Base-by-base conservation (phyloP, 2,329 filamentous ascomycete genomes). In the Furcasterigmium furcatum region DNA sequence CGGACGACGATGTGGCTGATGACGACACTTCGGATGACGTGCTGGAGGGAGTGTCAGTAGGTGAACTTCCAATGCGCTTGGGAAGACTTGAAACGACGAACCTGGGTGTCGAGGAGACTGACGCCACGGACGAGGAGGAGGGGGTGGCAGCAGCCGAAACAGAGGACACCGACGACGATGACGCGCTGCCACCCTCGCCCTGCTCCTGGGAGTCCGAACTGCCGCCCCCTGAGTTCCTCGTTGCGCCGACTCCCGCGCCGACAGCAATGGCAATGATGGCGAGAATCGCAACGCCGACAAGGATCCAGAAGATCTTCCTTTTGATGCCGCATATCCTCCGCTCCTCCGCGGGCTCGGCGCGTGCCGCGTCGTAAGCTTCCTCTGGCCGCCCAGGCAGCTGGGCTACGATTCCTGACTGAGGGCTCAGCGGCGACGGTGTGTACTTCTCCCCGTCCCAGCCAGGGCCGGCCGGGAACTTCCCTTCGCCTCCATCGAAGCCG, bases 291-390 rank as follows among this genome's bases (percentile, higher is more conserved):
- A 43, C 32, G 1, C 32, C 43, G 14, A 48, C 30, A 4, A 48
- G 18, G 8, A 50, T 45, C 50, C 47, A 50, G 19, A 52, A 50
- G 2, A 40, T n/a, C 41, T 50, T 50, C 24, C 41, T 36, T 12
- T 41, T 25, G 13, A 52, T 14, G 10, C 50, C 50, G 25, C 50
- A 52, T 19, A 52, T 43, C 12, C 43, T 40, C 5, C 13, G 21
- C 5, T 24, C 38, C 13, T 40, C 38, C 13, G 14, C 38, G 5
- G 12, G 19, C 19, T 36, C n/a, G 9, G n/a, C 19, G 34, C n/a
- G 7, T 36, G 24, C 34, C 19, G n/a, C 34, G 34, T n/a, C 34
- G 34, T 36, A 6, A 9, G 7, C n/a, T 36, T 36, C 7, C 7
- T 16, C 6, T 14, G 34, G 7, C 34, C 9, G n/a, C 7, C 34